phyloP scores from a whole-genome alignment of 805 yeast genomes.

The Ogataea haglerorum region DNA sequence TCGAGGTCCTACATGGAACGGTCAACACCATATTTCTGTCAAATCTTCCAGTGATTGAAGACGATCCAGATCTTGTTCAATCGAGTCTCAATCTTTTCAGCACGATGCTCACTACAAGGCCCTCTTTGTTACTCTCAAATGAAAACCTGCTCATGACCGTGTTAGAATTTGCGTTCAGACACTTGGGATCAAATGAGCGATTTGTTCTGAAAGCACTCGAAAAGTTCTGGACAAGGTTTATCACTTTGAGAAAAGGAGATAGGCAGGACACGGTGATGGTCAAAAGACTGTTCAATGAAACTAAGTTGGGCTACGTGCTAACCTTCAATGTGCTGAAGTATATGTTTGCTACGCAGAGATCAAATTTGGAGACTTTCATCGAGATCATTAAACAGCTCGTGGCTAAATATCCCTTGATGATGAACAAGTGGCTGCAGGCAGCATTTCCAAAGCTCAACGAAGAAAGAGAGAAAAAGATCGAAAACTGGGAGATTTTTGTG shows the following conservation, averaged over 20 bases:
- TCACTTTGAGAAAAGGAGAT: constrained; percentile 43
- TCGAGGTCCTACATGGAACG: constrained; percentile 35
- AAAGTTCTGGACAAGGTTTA: constrained; percentile 52
- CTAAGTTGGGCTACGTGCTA: constrained; percentile 30
- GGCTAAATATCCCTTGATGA: constrained; percentile 36
- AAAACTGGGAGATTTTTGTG: constrained; percentile 41
- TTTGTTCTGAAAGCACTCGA: constrained; percentile 51
- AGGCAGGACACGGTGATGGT: constrained; percentile 36
- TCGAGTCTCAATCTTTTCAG: constrained; percentile 49
- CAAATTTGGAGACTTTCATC: constrained; percentile 57
- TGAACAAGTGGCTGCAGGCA: constrained; percentile 46
- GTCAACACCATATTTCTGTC: constrained; percentile 38
- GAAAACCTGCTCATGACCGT: constrained; percentile 19
- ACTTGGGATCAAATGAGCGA: constrained; percentile 48
- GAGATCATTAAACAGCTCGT: constrained; percentile 44
- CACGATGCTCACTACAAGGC: constrained; percentile 46
- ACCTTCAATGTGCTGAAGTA: constrained; percentile 40
- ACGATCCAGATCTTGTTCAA: constrained; percentile 61
- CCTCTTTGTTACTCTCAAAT: constrained; percentile 41
- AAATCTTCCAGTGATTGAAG: constrained; percentile 34
- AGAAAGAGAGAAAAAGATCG: constrained; percentile 27
- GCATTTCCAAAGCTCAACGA: constrained; percentile 29
- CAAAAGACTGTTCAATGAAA: constrained; percentile 24
- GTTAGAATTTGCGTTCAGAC: constrained; percentile 36
- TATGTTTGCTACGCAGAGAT: constrained; percentile 51